These are phyloP conservation scores for Malus hybrid DNA, from an alignment of 331 rosid genomes.

Conservation along the genomic window DNA sequence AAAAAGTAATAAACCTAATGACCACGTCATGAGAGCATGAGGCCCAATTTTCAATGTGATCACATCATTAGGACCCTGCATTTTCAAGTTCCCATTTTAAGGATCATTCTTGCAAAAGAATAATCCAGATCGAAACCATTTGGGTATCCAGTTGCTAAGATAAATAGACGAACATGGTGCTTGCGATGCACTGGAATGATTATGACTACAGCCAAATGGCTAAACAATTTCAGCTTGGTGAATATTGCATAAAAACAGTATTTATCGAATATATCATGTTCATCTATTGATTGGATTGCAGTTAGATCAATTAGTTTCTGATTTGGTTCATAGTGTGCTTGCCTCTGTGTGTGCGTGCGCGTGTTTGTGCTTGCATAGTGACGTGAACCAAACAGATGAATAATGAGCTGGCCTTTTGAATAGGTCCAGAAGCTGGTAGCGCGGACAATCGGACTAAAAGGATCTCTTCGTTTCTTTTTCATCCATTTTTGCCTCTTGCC, in stretches of 20 bases:
- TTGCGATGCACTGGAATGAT: background rate
- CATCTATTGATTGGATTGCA: background rate
- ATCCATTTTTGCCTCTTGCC: slow-evolving; percentile 86
- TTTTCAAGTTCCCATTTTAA: background rate
- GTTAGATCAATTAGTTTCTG: background rate
- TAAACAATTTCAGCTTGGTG: background rate
- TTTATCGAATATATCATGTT: background rate
- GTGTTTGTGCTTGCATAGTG: no score
- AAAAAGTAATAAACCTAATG: background rate
- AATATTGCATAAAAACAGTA: background rate
- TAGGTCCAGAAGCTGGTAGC: slow-evolving; percentile 95
- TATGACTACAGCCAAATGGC: background rate
- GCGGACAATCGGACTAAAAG: slow-evolving; percentile 70
- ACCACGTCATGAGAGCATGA: background rate
- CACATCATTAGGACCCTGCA: background rate
- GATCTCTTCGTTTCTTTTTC: slow-evolving; percentile 77
- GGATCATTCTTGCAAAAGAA: no score
- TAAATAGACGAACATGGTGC: background rate
- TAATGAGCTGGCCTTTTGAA: slow-evolving; percentile 6
- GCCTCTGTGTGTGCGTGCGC: background rate
- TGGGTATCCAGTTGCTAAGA: background rate
- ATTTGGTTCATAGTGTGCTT: background rate
- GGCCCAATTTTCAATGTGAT: background rate
- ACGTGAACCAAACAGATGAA: background rate
- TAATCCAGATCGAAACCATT: background rate